Conservation (phyloP, 805 yeast genomes). For the Sporopachydermia lactativora region DNA sequence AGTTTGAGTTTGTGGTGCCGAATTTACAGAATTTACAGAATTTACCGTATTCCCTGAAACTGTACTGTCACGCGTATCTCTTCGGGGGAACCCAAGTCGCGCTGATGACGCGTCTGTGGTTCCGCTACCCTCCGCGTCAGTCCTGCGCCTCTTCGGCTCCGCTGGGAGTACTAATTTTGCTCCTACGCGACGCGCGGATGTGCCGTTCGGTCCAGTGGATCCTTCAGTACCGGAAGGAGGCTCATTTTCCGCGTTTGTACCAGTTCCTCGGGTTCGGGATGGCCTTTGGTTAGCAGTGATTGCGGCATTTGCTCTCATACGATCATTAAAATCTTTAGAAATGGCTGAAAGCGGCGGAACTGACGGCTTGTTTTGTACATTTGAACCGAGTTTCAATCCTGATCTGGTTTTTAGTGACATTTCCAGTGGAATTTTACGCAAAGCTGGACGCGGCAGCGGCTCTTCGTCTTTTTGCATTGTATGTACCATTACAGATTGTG, state of each 20-base stretch:
- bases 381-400: not conserved
- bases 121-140: conserved; percentile 8
- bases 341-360: not conserved
- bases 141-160: conserved; percentile 15
- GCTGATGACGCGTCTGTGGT: conserved; percentile 10
- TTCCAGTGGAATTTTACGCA: not conserved
- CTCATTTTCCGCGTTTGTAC: not conserved
- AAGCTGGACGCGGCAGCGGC: not conserved
- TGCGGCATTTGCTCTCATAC: not conserved
- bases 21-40: conserved; percentile 3
- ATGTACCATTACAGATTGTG: not conserved
- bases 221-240: not conserved
- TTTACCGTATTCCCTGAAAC: conserved; percentile 3
- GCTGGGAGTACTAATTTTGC: not conserved
- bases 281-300: not conserved
- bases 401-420: not conserved
- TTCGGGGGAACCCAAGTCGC: conserved; percentile 15
- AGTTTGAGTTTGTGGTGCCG: conserved; percentile 3
- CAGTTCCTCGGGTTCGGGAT: not conserved
- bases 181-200: conserved; percentile 12
- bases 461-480: not conserved
- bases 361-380: not conserved
- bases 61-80: conserved; percentile 10
- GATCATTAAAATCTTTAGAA: not conserved
- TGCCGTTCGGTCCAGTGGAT: conserved; percentile 7